These are phyloP conservation scores for Cystobasidium pallidum DNA, from an alignment of 1,284 basidiomycete species.

Conservation along the genomic window DNA sequence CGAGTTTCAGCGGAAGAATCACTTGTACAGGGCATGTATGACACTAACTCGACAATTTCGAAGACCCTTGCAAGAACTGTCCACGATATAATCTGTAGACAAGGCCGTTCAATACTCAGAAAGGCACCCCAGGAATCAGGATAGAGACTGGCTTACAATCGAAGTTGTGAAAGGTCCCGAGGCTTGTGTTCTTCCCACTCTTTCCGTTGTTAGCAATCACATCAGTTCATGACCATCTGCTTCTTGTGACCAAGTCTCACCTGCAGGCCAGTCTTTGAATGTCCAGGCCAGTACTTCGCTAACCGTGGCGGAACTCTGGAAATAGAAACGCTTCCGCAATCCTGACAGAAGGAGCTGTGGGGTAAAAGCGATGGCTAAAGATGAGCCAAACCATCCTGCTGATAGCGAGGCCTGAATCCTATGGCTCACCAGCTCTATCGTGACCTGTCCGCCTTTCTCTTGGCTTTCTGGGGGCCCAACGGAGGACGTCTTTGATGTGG, in stretches of 20 bases:
- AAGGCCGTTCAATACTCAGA: background rate
- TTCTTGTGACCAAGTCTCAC: conserved; percentile 4
- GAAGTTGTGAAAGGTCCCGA: conserved; percentile 20
- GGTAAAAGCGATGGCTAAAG: no score
- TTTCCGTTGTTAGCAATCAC: no score
- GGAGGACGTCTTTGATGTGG: background rate
- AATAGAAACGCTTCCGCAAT: conserved; percentile 28
- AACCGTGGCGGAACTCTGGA: conserved; percentile 24
- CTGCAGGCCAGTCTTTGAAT: conserved; percentile 38
- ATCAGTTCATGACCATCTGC: background rate
- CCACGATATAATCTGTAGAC: conserved; percentile 25
- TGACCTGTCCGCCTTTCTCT: conserved; percentile 13
- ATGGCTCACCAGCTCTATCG: conserved; percentile 13
- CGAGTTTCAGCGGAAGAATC: no score
- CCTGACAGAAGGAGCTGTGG: conserved; percentile 40
- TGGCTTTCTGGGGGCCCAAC: background rate
- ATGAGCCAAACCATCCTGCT: no score
- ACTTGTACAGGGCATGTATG: no score
- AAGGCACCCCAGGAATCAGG: background rate
- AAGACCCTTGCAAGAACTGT: conserved; percentile 17
- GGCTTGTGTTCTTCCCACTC: conserved; percentile 37
- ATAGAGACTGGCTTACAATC: conserved; percentile 21
- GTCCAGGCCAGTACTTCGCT: conserved; percentile 35
- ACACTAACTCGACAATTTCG: conserved; percentile 18
- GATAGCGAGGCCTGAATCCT: no score